Percentiles rank a stretch among this genome's conserved stretches.
These are phyloP conservation scores for Cryphonectria japonica DNA, from an alignment of 2,329 filamentous ascomycete species.

Conservation along the genomic window DNA sequence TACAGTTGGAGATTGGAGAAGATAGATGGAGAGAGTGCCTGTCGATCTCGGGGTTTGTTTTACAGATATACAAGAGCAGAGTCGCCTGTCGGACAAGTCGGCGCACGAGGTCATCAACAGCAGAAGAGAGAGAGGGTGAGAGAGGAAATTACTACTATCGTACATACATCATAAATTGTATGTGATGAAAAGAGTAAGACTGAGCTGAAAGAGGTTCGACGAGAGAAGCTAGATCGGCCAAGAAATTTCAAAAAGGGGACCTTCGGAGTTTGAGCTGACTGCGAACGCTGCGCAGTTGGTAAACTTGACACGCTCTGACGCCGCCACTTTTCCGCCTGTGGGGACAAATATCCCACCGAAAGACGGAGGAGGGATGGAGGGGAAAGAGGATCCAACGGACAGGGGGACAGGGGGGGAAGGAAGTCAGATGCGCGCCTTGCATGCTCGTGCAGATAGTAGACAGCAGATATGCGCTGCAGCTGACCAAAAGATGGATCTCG, in stretches of 20 bases:
- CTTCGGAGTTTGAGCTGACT: slow-evolving; percentile 2
- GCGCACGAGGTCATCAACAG: not conserved
- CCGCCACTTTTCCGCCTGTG: not conserved
- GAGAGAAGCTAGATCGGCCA: not conserved
- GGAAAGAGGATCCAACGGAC: not conserved
- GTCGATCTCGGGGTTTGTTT: not conserved
- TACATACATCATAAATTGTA: not conserved
- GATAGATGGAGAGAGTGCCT: not conserved
- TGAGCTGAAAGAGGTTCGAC: not conserved
- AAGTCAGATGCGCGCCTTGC: not conserved
- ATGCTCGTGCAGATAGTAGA: not conserved
- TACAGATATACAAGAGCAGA: not conserved
- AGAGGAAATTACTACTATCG: not conserved
- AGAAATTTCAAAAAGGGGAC: not conserved
- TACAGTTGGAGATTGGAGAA: not conserved
- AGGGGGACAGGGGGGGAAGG: not conserved
- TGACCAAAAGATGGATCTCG: not conserved
- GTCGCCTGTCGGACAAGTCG: not conserved
- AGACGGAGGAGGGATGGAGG: not conserved
- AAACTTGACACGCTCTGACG: not conserved
- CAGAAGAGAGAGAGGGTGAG: not conserved
- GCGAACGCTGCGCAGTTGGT: not conserved
- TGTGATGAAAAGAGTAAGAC: not conserved
- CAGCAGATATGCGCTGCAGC: not conserved
- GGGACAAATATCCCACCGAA: not conserved